Conservation (phyloP, 257 asterid genomes). For the Ehretia macrophylla region DNA sequence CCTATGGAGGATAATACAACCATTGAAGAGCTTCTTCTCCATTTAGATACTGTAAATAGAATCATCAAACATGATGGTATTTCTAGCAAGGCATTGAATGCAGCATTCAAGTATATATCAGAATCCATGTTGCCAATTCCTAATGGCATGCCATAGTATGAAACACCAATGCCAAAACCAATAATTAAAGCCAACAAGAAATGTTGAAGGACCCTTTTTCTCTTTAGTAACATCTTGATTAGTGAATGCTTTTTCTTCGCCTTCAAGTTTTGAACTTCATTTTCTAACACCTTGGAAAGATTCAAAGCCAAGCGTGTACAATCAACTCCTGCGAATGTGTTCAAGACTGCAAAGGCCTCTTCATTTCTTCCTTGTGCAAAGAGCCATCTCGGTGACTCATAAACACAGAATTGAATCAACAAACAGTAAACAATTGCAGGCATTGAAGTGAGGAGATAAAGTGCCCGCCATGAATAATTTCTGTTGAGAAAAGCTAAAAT, state of each 20-base stretch:
- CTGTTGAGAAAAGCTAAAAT: constrained; percentile 30
- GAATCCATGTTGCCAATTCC: constrained; percentile 35
- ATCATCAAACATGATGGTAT: constrained; percentile 25
- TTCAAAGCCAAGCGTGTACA: not conserved
- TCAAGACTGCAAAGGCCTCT: constrained; percentile 19
- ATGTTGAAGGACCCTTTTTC: constrained; percentile 12
- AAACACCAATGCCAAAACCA: constrained; percentile 37
- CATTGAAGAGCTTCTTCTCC: constrained; percentile 24
- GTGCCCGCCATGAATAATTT: constrained; percentile 38
- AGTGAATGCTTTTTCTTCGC: constrained; percentile 8
- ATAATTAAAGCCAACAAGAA: constrained; percentile 9
- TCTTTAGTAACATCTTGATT: constrained; percentile 6
- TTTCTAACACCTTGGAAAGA: not conserved
- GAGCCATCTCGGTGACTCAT: constrained; percentile 54
- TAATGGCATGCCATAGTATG: constrained; percentile 45
- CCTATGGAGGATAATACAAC: constrained; percentile 21
- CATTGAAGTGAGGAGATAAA: constrained; percentile 33
- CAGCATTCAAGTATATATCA: constrained; percentile 31
- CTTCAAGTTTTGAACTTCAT: constrained; percentile 1
- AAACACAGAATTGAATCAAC: constrained; percentile 24
- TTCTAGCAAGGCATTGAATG: constrained; percentile 30
- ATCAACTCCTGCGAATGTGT: not conserved
- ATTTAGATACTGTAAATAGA: constrained; percentile 21
- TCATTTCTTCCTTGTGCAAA: constrained; percentile 22
- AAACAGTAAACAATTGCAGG: constrained; percentile 33